Conservation (phyloP, 352 stramenopile species). For the Globisporangium abappressorium region DNA sequence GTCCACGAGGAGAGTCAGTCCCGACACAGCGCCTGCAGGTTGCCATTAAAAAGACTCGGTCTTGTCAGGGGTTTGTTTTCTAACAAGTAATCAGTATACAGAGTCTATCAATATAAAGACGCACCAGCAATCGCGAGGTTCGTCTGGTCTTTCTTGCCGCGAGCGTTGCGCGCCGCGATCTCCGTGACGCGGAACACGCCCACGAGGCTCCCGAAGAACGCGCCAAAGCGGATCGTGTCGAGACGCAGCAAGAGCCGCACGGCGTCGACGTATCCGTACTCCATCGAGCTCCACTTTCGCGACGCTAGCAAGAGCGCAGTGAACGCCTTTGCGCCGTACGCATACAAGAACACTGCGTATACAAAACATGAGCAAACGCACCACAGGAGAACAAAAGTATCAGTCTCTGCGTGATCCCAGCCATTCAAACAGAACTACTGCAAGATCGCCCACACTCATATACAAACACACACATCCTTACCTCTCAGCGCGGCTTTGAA, state of each 20-base stretch:
- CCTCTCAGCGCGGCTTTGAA: constrained; percentile 42
- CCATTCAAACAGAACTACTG: background rate
- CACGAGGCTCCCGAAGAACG: constrained; percentile 75
- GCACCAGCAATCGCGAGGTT: constrained; percentile 61
- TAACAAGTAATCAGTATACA: no score
- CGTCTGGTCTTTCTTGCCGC: constrained; percentile 43
- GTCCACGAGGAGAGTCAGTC: constrained; percentile 70
- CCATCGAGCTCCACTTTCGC: constrained; percentile 71
- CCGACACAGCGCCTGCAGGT: constrained; percentile 41
- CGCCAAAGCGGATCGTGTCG: constrained; percentile 77
- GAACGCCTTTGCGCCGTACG: constrained; percentile 82
- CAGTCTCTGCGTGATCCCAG: background rate
- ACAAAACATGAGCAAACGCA: background rate
- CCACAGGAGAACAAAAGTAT: background rate
- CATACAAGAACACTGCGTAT: constrained; percentile 52
- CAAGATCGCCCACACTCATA: background rate
- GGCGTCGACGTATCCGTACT: constrained; percentile 77
- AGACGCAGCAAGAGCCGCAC: constrained; percentile 57
- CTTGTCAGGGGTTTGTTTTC: background rate
- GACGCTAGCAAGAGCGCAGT: constrained; percentile 74
- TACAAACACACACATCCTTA: background rate
- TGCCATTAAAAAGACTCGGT: background rate
- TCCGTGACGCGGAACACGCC: constrained; percentile 68
- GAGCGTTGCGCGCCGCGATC: constrained; percentile 39
- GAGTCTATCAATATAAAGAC: background rate